phyloP scores from a whole-genome alignment of 148 eudicot genomes.

The Chenopodium formosanum region DNA sequence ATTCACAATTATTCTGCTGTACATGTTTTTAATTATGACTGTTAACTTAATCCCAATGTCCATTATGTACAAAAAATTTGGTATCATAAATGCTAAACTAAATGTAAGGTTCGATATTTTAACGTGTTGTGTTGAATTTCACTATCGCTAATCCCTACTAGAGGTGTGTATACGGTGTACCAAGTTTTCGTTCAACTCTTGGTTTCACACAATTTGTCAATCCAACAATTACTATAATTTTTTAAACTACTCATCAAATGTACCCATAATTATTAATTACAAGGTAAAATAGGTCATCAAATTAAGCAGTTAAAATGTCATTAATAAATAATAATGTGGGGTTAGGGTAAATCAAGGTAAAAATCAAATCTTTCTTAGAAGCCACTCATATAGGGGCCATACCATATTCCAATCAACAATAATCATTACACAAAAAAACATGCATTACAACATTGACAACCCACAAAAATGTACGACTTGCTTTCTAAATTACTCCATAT shows the following conservation, averaged over 20 bases:
- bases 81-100: no score
- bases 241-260: not conserved
- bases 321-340: conserved; percentile 12
- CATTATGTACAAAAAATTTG: no score
- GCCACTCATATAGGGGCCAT: conserved; percentile 29
- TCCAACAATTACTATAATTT: not conserved
- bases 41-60: no score
- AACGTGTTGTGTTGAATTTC: no score
- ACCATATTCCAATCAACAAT: conserved; percentile 1
- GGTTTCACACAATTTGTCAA: not conserved
- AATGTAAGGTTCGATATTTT: no score
- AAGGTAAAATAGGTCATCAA: not conserved
- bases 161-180: no score
- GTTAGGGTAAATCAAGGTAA: conserved; percentile 14
- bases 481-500: conserved; percentile 32
- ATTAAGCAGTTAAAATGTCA: not conserved
- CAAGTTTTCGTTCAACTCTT: no score
- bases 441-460: not conserved
- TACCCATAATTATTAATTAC: not conserved
- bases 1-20: no score
- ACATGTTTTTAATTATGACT: no score
- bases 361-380: conserved; percentile 25
- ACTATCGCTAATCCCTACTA: no score
- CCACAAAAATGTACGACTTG: conserved; percentile 5
- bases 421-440: conserved; percentile 3